A percentile compares a stretch with the other conserved stretches of the same genome.
Evolutionary conservation across 129 eudicot species (phyloP).

Genomic region (Artemisia annua): DNA sequence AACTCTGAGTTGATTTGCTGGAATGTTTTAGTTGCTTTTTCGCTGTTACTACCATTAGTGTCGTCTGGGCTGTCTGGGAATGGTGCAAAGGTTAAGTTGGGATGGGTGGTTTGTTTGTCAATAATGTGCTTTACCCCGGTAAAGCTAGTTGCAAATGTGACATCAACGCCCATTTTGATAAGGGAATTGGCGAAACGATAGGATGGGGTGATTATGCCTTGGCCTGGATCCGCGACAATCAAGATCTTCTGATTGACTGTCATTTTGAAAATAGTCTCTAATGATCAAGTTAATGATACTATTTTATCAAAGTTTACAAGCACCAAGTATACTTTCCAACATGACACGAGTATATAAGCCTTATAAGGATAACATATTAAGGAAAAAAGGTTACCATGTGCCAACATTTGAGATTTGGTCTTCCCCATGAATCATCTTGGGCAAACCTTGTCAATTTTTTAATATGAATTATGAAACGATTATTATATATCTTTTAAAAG

Average conservation of each 20-base stretch:
- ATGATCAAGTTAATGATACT: no score
- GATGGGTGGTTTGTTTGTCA: constrained; percentile 14
- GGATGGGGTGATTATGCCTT: constrained; percentile 14
- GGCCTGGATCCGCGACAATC: neutral
- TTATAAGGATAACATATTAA: no score
- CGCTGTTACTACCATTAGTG: neutral
- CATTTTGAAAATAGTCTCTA: neutral
- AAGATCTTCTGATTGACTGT: neutral
- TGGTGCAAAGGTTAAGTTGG: constrained; percentile 4
- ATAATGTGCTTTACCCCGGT: neutral
- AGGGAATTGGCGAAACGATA: constrained; percentile 1
- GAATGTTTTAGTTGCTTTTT: neutral
- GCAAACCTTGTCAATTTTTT: no score
- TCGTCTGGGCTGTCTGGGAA: constrained; percentile 7
- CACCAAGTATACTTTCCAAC: no score
- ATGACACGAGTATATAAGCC: no score
- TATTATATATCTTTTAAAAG: no score
- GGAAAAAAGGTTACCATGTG: no score
- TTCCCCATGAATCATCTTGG: no score
- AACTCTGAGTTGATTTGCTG: constrained; percentile 10
- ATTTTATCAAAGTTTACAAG: no score
- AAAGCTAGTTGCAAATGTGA: constrained; percentile 11
- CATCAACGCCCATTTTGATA: neutral
- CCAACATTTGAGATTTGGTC: no score
- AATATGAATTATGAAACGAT: no score